Evolutionary conservation across 495 filamentous ascomycete species (phyloP), one percentile per base, ranked within the genome.

Genomic region (Aspergillus affinis): DNA sequence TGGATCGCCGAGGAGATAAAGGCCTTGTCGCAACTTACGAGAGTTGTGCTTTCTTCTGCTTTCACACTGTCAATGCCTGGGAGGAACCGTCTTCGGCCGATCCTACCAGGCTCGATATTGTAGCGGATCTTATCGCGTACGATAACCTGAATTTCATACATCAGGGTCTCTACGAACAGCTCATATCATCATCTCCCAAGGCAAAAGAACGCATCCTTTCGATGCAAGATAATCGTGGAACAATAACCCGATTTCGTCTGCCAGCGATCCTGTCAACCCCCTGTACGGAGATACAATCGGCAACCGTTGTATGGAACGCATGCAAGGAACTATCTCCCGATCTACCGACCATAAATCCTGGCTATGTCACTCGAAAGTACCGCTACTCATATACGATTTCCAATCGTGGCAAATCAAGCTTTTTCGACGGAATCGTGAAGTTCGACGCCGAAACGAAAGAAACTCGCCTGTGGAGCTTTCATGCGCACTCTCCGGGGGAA

Each of bases 61-160:
- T 93, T 72, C 89, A 93, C 73, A 82, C 85, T 6, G 76, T 90
- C 65, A 93, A 93, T 63, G 82, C 89, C 0, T 92, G 85, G 72
- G 85, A 91, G 61, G 84, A 89, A 57, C 60, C 69, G 0, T 74
- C 75, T 0, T 27, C 67, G 3, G 67, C 65, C 5, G 72, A 79
- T 20, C 54, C 71, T 1, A 63, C 65, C 20, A 69, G 77, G 30
- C 72, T 67, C 6, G 76, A 86, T 57, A 79, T 90, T 15, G 70
- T 86, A 20, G 81, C 81, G 54, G 88, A 90, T 49, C 60, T 86
- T 1, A 68, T 83, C 23, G 70, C 73, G 18, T 86, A 87, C 60
- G 76, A 81, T 1, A 83, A 79, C 60, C 65, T 78, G 0, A 83
- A 88, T 46, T 73, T 73, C 46, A 61, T 89, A 48, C 72, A 79